Conservation (phyloP, 768 basidiomycete species). For the Xanthoconium stramineum region DNA sequence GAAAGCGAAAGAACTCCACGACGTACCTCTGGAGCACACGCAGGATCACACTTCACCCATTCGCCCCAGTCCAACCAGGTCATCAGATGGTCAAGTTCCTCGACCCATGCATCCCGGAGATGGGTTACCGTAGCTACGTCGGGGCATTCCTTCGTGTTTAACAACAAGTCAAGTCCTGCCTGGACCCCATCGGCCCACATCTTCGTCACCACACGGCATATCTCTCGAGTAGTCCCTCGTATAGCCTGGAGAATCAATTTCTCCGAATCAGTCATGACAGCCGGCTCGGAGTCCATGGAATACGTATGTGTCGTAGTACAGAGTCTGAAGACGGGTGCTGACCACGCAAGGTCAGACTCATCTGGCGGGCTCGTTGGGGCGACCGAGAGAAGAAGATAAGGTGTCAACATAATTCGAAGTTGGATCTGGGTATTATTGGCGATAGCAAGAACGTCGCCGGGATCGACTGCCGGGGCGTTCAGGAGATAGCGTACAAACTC, state of each 20-base stretch:
- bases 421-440: constrained; percentile 17
- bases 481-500: constrained; percentile 25
- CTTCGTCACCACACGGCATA: constrained; percentile 42
- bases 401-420: constrained; percentile 25
- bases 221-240: constrained; percentile 38
- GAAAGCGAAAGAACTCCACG: background rate
- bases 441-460: constrained; percentile 1
- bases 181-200: constrained; percentile 44
- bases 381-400: constrained; percentile 22
- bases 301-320: constrained; percentile 31
- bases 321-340: constrained; percentile 23
- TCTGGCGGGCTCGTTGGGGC: background rate
- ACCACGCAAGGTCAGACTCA: constrained; percentile 22
- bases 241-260: constrained; percentile 23
- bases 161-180: constrained; percentile 13
- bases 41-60: constrained; percentile 48
- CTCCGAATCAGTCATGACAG: constrained; percentile 29
- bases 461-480: constrained; percentile 1
- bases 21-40: constrained; percentile 41
- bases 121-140: background rate
- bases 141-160: constrained; percentile 2
- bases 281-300: background rate
- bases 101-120: constrained; percentile 32
- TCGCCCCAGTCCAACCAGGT: constrained; percentile 50
- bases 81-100: constrained; percentile 36